Base-by-base conservation (phyloP, 2,329 filamentous ascomycete species). In the Paramyrothecium sp. region DNA sequence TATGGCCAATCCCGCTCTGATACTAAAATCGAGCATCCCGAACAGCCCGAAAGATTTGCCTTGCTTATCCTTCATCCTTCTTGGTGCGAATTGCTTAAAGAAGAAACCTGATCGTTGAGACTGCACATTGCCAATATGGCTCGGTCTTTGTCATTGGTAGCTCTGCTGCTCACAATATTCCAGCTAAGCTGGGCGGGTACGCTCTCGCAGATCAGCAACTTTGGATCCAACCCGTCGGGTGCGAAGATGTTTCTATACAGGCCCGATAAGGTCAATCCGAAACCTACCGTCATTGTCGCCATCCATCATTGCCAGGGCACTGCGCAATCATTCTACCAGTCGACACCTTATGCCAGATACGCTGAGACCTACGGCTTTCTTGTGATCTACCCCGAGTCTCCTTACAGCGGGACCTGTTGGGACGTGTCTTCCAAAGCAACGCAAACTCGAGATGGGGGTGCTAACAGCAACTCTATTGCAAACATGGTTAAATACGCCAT, bases 361-460 rank as follows among this genome's bases (percentile, higher is more conserved):
- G 81, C 85, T 16, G 82, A 86, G 58, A 69, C 72, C 26, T 74
- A 82, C 53, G 83, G 82, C 47, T 86, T 82, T 69, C 84, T 88
- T 55, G 68, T 77, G 19, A 77, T 81, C 60, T 81, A 78, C 60
- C 79, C 79, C 2, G 73, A 74, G 63, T 78, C 72, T 5, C 64
- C 64, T 4, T 65, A 64, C 26, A 66, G 66, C 17, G 76, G 74
- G 34, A 76, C 68, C 44, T 88, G 85, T 71, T 88, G 84, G 79
- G 85, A 88, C 62, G 84, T 87, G 5, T 78, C 81, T 5, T 83
- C 79, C 12, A 75, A 75, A 44, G 75, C 73, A 26, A 73, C 79
- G 0, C 71, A 84, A 7, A 79, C 76, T 2, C 81, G 81, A 59
- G 71, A 79, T 53, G 81, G 81, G 13, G 81, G 81, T 5, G 79